Base-by-base conservation (phyloP, 2,329 filamentous ascomycete genomes). In the Graphiopsis chlorocephala region DNA sequence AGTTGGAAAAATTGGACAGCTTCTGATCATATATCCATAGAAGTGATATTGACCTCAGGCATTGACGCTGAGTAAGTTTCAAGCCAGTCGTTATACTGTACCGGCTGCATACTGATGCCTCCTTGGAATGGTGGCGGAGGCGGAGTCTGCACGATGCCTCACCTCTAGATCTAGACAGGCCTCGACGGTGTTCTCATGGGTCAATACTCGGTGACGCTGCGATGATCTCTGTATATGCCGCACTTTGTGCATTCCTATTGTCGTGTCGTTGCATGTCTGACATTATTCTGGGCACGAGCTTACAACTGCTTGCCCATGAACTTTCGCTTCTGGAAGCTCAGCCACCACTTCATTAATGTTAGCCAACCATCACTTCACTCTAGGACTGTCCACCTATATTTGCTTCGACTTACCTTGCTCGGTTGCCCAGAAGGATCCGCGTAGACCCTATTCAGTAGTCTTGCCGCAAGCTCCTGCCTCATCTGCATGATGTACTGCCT, bases 281-380 rank as follows among this genome's bases (percentile, higher is more conserved):
- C 35, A 48, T 33, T 25, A 31, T 26, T 23, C 38, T 17, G 8
- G 12, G 45, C 17, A 17, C 42, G 31, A n/a, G 53, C 61, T 76
- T 71, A 78, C 66, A 78, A 68, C 61, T 79, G 75, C 87, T 98
- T 98, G 78, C 93, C 93, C 95, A 99, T 98, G 77, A 99, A 99
- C 87, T 97, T 97, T 81, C 95, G 89, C 88, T 98, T 98, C 62
- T 91, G 92, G 78, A 97, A 99, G 84, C 95, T 98, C 78, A 99
- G 81, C 95, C 95, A 99, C 92, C 94, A 98, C 88, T 96, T 86
- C 79, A 82, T 86, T 17, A 47, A n/a, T n/a, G 64, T 76, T 67
- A 77, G 75, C 12, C 38, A 45, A 45, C n/a, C 38, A 23, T 45
- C 69, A 64, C 33, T 14, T 38, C 2, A 33, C 47, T 17, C 3